Evolutionary conservation across 2,329 filamentous ascomycete species (phyloP).

Genomic region (Fusarium marasasianum): DNA sequence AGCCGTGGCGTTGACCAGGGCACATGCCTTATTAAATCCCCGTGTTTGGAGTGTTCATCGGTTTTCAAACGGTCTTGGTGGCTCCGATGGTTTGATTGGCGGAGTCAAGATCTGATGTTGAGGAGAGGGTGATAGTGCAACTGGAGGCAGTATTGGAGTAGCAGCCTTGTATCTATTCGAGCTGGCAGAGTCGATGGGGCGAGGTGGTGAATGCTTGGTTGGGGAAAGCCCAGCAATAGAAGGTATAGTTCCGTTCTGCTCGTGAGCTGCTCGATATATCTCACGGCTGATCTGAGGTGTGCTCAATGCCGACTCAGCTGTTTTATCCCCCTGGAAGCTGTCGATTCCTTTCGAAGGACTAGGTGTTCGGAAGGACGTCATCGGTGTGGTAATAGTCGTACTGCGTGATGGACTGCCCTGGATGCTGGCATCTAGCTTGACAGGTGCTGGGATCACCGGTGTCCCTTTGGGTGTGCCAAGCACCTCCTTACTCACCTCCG

Average conservation of each 20-base stretch:
- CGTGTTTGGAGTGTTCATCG: constrained; percentile 21
- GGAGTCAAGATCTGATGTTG: constrained; percentile 67
- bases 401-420: constrained; percentile 18
- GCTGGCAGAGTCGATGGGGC: constrained; percentile 43
- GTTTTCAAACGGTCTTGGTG: constrained; percentile 29
- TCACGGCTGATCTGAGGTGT: constrained; percentile 44
- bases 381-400: constrained; percentile 25
- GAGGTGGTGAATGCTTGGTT: constrained; percentile 60
- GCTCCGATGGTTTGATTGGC: constrained; percentile 60
- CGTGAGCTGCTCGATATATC: constrained; percentile 40
- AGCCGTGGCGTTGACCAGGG: constrained; percentile 18
- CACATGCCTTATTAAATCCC: constrained; percentile 6
- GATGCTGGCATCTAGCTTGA: constrained; percentile 33
- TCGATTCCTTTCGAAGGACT: constrained; percentile 40
- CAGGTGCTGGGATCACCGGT: constrained; percentile 36
- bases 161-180: constrained; percentile 46
- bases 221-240: constrained; percentile 60
- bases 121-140: constrained; percentile 66
- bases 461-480: constrained; percentile 18
- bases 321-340: constrained; percentile 35
- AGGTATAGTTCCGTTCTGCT: constrained; percentile 51
- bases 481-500: constrained; percentile 11
- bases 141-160: constrained; percentile 64
- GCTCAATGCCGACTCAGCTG: constrained; percentile 40
- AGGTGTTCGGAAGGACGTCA: constrained; percentile 33